Evolutionary conservation across 2,329 filamentous ascomycete genomes (phyloP).

Genomic region (Cladosporium sphaerospermum): DNA sequence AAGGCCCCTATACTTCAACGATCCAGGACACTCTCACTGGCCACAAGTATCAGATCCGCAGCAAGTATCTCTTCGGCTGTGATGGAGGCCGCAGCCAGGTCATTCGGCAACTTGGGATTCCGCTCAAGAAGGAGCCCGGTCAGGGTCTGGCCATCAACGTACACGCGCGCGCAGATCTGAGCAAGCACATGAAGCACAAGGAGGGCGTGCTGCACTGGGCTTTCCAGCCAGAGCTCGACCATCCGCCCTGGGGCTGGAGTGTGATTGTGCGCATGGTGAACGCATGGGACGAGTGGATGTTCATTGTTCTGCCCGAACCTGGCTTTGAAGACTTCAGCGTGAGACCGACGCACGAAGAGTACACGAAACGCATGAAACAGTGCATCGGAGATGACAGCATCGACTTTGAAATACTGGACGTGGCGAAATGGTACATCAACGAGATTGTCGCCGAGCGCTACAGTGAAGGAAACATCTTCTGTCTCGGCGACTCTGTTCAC

Average conservation of each 20-base stretch:
- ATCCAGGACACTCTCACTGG: conserved; percentile 33
- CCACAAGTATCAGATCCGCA: conserved; percentile 41
- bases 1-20: conserved; percentile 29
- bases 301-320: conserved; percentile 41
- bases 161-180: conserved; percentile 46
- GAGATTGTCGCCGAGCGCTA: conserved; percentile 54
- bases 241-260: conserved; percentile 47
- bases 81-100: conserved; percentile 48
- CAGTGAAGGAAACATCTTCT: conserved; percentile 45
- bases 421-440: conserved; percentile 56
- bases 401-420: conserved; percentile 45
- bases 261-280: conserved; percentile 54
- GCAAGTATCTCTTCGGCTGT: conserved; percentile 54
- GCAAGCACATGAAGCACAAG: conserved; percentile 43
- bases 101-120: conserved; percentile 42
- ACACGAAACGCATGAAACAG: conserved; percentile 40
- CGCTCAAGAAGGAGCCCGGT: conserved; percentile 37
- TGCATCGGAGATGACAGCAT: conserved; percentile 52
- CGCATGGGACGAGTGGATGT: conserved; percentile 56
- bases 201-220: conserved; percentile 57
- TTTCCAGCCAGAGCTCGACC: conserved; percentile 45
- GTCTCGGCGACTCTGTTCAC: conserved; percentile 54
- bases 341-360: conserved; percentile 43
- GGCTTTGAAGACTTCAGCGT: conserved; percentile 32
- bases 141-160: conserved; percentile 48